phyloP scores from a whole-genome alignment of 768 basidiomycete species.

The Lentinus brumalis region DNA sequence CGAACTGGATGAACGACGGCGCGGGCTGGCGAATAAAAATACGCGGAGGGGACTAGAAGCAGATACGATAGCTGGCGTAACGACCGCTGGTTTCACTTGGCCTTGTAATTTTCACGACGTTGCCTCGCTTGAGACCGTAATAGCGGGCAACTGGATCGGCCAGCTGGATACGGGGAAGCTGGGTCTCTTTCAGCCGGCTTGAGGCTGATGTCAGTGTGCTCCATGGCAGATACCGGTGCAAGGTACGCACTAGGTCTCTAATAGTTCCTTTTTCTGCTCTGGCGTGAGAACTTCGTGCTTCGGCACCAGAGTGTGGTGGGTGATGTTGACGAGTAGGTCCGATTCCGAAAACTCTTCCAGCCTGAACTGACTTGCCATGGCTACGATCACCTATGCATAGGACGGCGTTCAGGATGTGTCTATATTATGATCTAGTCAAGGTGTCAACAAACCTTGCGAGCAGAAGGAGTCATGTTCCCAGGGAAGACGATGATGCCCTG shows the following conservation, averaged over 20 bases:
- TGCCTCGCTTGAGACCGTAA: constrained; percentile 92
- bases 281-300: constrained; percentile 83
- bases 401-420: background rate
- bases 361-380: constrained; percentile 83
- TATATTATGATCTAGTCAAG: background rate
- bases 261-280: constrained; percentile 83
- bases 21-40: constrained; percentile 8
- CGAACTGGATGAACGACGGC: background rate
- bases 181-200: constrained; percentile 97
- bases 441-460: constrained; percentile 69
- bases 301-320: constrained; percentile 93
- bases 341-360: constrained; percentile 97
- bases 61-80: constrained; percentile 91
- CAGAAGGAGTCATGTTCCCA: constrained; percentile 95
- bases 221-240: constrained; percentile 3
- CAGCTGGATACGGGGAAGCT: constrained; percentile 94
- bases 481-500: constrained; percentile 95
- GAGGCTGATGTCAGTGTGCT: constrained; percentile 1
- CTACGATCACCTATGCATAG: constrained; percentile 78
- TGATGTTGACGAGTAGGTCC: constrained; percentile 96
- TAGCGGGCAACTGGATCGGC: constrained; percentile 98
- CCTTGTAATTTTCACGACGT: constrained; percentile 97
- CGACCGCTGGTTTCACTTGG: constrained; percentile 96
- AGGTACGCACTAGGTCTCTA: constrained; percentile 87
- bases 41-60: constrained; percentile 52